Percentiles rank a stretch among this genome's conserved stretches.
Evolutionary conservation across 2,329 filamentous ascomycete genomes (phyloP).

Genomic region (Thielaviopsis populi): DNA sequence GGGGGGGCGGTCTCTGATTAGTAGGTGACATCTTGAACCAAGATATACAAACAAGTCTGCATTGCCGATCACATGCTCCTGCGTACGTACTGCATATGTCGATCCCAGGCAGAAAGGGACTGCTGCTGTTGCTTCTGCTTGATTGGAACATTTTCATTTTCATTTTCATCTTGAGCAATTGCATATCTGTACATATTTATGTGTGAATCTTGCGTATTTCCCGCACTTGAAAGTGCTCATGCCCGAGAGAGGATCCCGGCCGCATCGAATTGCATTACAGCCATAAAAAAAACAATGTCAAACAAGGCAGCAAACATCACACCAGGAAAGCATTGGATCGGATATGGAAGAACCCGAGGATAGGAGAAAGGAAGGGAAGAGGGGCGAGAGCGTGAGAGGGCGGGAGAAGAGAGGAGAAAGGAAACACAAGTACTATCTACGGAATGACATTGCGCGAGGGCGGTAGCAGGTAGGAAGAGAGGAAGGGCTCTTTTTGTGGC

Average conservation of each 20-base stretch:
- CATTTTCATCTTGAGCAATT: too few species aligned
- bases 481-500: not conserved
- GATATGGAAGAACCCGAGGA: not conserved
- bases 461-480: not conserved
- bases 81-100: not conserved
- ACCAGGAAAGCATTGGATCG: not conserved
- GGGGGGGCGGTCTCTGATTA: not conserved
- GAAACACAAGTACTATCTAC: not conserved
- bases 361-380: not conserved
- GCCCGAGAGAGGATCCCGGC: not conserved
- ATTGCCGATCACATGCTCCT: constrained; percentile 2
- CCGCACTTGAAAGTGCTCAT: not conserved
- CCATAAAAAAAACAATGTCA: not conserved
- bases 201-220: not conserved
- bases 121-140: not conserved
- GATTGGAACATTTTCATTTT: not conserved
- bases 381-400: not conserved
- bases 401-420: not conserved
- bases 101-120: not conserved
- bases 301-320: not conserved
- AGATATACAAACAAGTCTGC: not conserved
- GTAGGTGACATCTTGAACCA: not conserved
- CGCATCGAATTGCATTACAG: not conserved
- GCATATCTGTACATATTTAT: not conserved
- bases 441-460: not conserved